Evolutionary conservation across 768 basidiomycete species (phyloP), one percentile per base, ranked within the genome.

Genomic region (Boletus eberwhitei): DNA sequence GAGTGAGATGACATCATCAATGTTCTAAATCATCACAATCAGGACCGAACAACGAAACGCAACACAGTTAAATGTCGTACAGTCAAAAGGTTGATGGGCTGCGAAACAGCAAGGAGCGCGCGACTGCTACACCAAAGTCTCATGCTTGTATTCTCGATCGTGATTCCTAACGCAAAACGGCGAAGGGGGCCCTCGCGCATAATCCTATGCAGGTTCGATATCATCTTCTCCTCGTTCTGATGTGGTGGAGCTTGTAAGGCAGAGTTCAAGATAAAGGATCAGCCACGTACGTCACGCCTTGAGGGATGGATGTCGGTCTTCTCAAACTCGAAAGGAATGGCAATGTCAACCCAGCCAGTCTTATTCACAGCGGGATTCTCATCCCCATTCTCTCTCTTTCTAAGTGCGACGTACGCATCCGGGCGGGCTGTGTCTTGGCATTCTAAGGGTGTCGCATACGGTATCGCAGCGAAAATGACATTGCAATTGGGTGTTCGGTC

Each of bases 171-270:
- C 3, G 59, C 8, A 24, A 41, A 4, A 11, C 31, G 31, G 31
- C 63, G 54, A 34, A 63, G 51, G 0, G 58, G 66, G 47, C 73
- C 73, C 35, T 64, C 55, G 2, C 56, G 54, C 66, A 74, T 68
- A 41, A 64, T 61, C 17, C 64, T 55, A 24, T 63, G 57, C 19
- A 69, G 40, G 42, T 56, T 62, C 66, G 66, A 68, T 21, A 73
- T 50, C 1, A 70, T 50, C 40, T 72, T 61, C 19, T 1, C 4
- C 39, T 54, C 32, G 19, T 60, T 57, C 62, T 64, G 5, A 22
- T 19, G n/a, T 8, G 53, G 48, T 5, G 48, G 36, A 7, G 6
- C 12, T 37, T 14, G 14, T 45, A 14, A 39, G 34, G 8, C 11
- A 5, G 2, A 17, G 4, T 42, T 14, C 6, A 40, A 43, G 26